Conservation (phyloP, 2,329 filamentous ascomycete species). For the Coniochaeta pulveracea region DNA sequence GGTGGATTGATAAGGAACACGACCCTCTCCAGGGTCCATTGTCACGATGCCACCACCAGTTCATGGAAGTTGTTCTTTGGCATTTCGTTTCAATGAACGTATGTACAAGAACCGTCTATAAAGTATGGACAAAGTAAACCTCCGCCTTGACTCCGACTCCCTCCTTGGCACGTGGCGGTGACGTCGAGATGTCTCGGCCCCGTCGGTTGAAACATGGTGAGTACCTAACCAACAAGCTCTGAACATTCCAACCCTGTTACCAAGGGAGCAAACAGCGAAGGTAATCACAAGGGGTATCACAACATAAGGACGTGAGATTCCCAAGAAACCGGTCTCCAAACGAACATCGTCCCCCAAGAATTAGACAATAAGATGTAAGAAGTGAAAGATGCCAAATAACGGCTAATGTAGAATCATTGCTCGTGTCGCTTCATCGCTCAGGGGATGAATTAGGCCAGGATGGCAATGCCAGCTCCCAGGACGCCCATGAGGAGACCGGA, state of each 20-base stretch:
- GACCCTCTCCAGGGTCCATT: no score
- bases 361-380: constrained; percentile 1
- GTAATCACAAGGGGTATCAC: constrained; percentile 3
- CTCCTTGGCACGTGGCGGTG: no score
- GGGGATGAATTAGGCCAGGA: no score
- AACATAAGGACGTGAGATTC: constrained; percentile 1
- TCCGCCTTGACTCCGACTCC: no score
- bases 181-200: not conserved
- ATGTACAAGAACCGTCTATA: no score
- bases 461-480: constrained; percentile 26
- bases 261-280: no score
- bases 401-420: not conserved
- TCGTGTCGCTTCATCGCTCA: constrained; percentile 12
- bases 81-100: no score
- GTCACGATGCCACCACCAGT: no score
- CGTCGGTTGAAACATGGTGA: constrained; percentile 1
- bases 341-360: constrained; percentile 1
- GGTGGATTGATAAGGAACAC: no score
- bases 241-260: constrained; percentile 1
- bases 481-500: constrained; percentile 27
- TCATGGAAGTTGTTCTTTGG: no score
- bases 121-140: no score
- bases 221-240: not conserved
- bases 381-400: constrained; percentile 3
- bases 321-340: constrained; percentile 2